These are phyloP conservation scores for Boletus rufocinnamomeus DNA, from an alignment of 768 basidiomycete species.

Conservation along the genomic window DNA sequence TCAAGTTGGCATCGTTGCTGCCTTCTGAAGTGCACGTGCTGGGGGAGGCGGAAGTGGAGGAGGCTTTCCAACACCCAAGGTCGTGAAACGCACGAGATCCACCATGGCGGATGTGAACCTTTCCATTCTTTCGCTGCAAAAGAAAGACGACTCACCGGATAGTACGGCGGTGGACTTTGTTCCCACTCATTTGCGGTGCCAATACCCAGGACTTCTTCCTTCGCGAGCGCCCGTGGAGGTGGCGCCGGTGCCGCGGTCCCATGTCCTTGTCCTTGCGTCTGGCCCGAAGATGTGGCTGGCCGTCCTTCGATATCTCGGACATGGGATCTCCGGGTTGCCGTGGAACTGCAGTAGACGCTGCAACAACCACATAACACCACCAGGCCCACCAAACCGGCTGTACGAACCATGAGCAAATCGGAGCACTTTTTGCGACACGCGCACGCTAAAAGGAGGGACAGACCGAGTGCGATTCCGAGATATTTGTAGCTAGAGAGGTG, in stretches of 20 bases:
- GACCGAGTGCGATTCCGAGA: background rate
- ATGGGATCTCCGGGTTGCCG: background rate
- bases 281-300: background rate
- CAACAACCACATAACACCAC: background rate
- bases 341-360: fast-evolving
- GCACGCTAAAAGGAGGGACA: background rate
- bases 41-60: background rate
- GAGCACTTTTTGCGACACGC: background rate
- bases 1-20: background rate
- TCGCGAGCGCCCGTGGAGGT: background rate
- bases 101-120: background rate
- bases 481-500: no score
- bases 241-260: background rate
- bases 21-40: background rate
- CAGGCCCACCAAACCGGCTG: background rate
- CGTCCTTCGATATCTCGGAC: background rate
- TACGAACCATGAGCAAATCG: background rate
- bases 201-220: background rate
- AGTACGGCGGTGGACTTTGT: slow-evolving; percentile 8
- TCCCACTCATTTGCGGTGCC: background rate
- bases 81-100: background rate
- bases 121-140: no score
- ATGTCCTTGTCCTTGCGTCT: background rate
- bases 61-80: background rate
- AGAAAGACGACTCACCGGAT: slow-evolving; percentile 2